A percentile compares a stretch with the other conserved stretches of the same genome.
These are phyloP conservation scores for Atkinsonella hypoxylon DNA, from an alignment of 2,329 filamentous ascomycete genomes.

Conservation along the genomic window DNA sequence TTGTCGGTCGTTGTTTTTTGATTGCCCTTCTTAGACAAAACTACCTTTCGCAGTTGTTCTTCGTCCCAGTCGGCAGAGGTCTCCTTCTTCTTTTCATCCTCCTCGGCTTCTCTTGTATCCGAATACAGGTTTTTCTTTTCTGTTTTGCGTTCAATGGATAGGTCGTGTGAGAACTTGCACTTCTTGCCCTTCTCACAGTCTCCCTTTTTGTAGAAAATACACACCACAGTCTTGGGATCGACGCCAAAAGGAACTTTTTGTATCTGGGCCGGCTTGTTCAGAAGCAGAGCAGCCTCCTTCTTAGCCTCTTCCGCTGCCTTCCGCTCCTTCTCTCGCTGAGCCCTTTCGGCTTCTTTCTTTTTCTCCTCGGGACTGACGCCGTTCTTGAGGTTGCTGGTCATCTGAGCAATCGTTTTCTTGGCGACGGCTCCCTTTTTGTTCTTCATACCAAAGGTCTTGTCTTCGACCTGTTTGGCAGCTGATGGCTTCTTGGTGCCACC, in stretches of 20 bases:
- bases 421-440: constrained; percentile 94
- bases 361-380: constrained; percentile 82
- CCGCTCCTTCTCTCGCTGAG: constrained; percentile 71
- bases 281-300: constrained; percentile 66
- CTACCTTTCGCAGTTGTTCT: constrained; percentile 82
- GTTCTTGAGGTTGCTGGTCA: constrained; percentile 60
- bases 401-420: constrained; percentile 80
- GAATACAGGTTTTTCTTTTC: constrained; percentile 88
- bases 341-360: constrained; percentile 58
- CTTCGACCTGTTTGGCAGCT: constrained; percentile 58
- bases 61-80: constrained; percentile 97
- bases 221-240: constrained; percentile 93
- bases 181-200: constrained; percentile 94
- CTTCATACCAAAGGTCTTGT: constrained; percentile 99
- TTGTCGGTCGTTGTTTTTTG: constrained; percentile 93
- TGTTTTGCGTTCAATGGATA: constrained; percentile 78
- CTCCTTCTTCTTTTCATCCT: constrained; percentile 76
- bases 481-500: constrained; percentile 43
- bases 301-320: constrained; percentile 76
- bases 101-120: constrained; percentile 59
- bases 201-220: constrained; percentile 94
- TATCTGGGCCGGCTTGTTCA: constrained; percentile 86
- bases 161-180: constrained; percentile 95
- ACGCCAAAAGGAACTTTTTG: constrained; percentile 98
- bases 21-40: constrained; percentile 94